A percentile compares a stretch with the other conserved stretches of the same genome.
Evolutionary conservation across 805 yeast species (phyloP).

Genomic region (Yarrowia sp.): DNA sequence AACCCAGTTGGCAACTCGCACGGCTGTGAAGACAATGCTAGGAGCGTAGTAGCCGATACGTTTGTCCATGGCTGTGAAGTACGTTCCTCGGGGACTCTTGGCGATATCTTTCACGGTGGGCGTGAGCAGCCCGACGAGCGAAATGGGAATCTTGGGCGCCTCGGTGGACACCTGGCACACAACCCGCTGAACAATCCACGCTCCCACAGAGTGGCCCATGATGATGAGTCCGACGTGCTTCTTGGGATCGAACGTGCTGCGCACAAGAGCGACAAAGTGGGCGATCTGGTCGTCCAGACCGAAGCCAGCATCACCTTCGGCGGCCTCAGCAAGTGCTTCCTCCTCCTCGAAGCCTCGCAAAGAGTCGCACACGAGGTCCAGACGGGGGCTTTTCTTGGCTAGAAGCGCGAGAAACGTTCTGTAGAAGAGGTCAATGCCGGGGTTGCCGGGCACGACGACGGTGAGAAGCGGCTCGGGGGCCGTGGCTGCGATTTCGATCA

Average conservation of each 20-base stretch:
- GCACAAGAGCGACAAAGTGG: constrained; percentile 1
- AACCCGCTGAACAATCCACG: constrained; percentile 58
- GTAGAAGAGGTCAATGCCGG: constrained; percentile 23
- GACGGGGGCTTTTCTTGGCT: constrained; percentile 12
- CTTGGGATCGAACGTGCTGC: neutral
- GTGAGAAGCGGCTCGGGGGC: constrained; percentile 5
- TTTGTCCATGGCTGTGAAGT: constrained; percentile 36
- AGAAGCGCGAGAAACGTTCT: neutral
- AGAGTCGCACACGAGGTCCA: constrained; percentile 17
- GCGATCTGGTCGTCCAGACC: constrained; percentile 8
- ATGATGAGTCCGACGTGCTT: constrained; percentile 40
- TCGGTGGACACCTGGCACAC: constrained; percentile 33
- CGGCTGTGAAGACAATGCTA: neutral
- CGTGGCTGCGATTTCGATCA: constrained; percentile 13
- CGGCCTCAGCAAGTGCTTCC: neutral
- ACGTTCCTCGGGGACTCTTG: constrained; percentile 43
- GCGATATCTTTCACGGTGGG: constrained; percentile 69
- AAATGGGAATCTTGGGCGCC: constrained; percentile 38
- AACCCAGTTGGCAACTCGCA: constrained; percentile 20
- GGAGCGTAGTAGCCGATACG: constrained; percentile 31
- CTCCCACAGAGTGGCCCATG: constrained; percentile 71
- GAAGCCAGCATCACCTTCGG: neutral
- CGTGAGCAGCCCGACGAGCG: constrained; percentile 60
- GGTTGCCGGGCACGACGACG: constrained; percentile 26
- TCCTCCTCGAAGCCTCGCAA: constrained; percentile 17